Conservation (phyloP, 2,329 filamentous ascomycete genomes). For the Beauveria australis region DNA sequence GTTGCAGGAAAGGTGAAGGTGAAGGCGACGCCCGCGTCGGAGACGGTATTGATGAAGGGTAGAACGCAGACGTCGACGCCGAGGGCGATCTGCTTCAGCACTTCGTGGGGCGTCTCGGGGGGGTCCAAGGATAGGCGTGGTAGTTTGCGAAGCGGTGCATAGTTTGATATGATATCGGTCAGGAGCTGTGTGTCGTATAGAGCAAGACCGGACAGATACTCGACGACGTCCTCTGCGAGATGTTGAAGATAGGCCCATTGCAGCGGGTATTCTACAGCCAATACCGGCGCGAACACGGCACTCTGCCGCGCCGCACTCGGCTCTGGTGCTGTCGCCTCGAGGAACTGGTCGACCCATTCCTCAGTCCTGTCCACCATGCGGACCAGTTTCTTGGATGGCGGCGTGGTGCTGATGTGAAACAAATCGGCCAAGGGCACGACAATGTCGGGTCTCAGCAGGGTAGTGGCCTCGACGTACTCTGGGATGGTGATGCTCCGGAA, state of each 20-base stretch:
- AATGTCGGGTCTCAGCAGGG: slow-evolving; percentile 69
- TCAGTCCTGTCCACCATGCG: slow-evolving; percentile 86
- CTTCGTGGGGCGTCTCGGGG: slow-evolving; percentile 62
- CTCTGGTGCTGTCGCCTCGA: slow-evolving; percentile 29
- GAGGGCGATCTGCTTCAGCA: slow-evolving; percentile 66
- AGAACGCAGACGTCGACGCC: slow-evolving; percentile 76
- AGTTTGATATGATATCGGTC: slow-evolving; percentile 48
- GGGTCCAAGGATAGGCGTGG: slow-evolving; percentile 68
- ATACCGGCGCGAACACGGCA: slow-evolving; percentile 54
- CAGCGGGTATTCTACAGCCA: slow-evolving; percentile 65
- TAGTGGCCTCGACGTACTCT: slow-evolving; percentile 59
- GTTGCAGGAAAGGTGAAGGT: slow-evolving; percentile 63
- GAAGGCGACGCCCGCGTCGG: slow-evolving; percentile 79
- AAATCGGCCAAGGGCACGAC: slow-evolving; percentile 72
- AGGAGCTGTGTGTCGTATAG: slow-evolving; percentile 69
- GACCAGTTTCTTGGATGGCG: slow-evolving; percentile 63
- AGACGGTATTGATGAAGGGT: slow-evolving; percentile 64
- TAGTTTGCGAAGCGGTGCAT: slow-evolving; percentile 47
- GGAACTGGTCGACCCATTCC: slow-evolving; percentile 66
- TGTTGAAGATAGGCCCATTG: slow-evolving; percentile 76
- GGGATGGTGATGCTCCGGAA: slow-evolving; percentile 63
- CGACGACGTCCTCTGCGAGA: slow-evolving; percentile 54
- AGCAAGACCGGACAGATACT: slow-evolving; percentile 59
- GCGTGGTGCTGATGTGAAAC: slow-evolving; percentile 34
- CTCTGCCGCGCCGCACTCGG: slow-evolving; percentile 23